Base-by-base conservation (phyloP, 805 yeast genomes). In the Vanderwaltozyma polyspora region DNA sequence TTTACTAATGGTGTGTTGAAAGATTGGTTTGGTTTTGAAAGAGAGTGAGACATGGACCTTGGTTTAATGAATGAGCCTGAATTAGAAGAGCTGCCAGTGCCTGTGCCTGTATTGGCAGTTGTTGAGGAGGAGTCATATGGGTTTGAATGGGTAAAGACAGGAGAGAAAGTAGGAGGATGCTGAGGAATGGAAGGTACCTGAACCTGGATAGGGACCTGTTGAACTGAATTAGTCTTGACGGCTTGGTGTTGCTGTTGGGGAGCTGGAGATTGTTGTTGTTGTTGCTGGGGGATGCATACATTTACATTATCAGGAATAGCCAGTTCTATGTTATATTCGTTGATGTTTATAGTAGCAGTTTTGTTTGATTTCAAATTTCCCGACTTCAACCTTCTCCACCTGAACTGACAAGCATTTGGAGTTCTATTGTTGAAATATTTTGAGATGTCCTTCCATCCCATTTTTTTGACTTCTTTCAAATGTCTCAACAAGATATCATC, bases 361-460 rank as follows among this genome's bases (percentile, higher is more conserved):
- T 46, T 52, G 31, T 51, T 53, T 13, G 52, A 47, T 38, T 65
- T 64, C 33, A 64, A 42, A 17, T 62, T 57, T 1, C 69, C 69
- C 1, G 67, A 62, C 41, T 63, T 71, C 31, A 76, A 60, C 42
- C 94, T 60, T 55, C 94, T 70, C 94, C 94, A 84, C 46, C 94
- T 71, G 52, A 82, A 82, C 59, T 82, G 93, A 48, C 94, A 82
- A 2, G 93, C 93, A 52, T 82, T 84, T 25, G 93, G 86, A 3
- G 94, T 84, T 51, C 94, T 64, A 53, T 79, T 79, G 28, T 74
- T 68, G 56, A 84, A 84, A 49, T 79, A 81, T 23, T 76, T 68
- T 1, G 91, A 78, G 33, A 84, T 83, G 44, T 84, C 94, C 55
- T 84, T 76, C 94, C 94, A 84, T 1, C 94, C 94, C 45, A 83